Evolutionary conservation across 148 eudicot species (phyloP).

Genomic region (Vaccinium corymbosum): DNA sequence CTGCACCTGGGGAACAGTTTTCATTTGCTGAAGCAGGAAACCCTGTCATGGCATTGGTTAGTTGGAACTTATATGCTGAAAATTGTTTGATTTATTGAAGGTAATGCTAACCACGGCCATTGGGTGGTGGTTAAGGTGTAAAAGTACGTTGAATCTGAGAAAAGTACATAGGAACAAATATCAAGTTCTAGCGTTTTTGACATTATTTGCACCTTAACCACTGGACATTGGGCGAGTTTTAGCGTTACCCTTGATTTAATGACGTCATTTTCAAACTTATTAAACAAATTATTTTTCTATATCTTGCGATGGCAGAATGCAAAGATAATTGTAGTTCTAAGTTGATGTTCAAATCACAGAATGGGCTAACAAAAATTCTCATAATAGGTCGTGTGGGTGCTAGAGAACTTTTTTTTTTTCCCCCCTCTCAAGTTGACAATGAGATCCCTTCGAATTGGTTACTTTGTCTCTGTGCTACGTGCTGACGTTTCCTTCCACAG

Average conservation of each 20-base stretch:
- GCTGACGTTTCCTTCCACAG: slow-evolving; percentile 39
- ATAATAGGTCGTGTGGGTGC: not conserved
- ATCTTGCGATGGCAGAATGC: not conserved
- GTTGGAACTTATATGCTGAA: slow-evolving; percentile 20
- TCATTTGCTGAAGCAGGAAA: slow-evolving; percentile 92
- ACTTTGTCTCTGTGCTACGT: not conserved
- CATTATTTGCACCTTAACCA: not conserved
- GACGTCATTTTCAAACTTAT: not conserved
- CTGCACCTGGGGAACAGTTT: slow-evolving; percentile 42
- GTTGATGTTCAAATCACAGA: not conserved
- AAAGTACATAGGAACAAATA: not conserved
- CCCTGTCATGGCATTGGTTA: slow-evolving; percentile 93
- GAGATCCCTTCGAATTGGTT: not conserved
- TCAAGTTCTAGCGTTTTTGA: not conserved
- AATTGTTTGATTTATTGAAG: not conserved
- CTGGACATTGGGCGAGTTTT: not conserved
- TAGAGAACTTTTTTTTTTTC: no score
- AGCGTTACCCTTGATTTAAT: not conserved
- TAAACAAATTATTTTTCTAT: not conserved
- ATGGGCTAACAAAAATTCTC: not conserved
- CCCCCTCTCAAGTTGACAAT: not conserved
- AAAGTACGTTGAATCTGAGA: not conserved
- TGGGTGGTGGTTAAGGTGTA: not conserved
- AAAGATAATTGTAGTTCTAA: not conserved
- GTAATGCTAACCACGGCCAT: not conserved